Conservation (phyloP, 2,329 filamentous ascomycete species). For the Sporothrix inflata region DNA sequence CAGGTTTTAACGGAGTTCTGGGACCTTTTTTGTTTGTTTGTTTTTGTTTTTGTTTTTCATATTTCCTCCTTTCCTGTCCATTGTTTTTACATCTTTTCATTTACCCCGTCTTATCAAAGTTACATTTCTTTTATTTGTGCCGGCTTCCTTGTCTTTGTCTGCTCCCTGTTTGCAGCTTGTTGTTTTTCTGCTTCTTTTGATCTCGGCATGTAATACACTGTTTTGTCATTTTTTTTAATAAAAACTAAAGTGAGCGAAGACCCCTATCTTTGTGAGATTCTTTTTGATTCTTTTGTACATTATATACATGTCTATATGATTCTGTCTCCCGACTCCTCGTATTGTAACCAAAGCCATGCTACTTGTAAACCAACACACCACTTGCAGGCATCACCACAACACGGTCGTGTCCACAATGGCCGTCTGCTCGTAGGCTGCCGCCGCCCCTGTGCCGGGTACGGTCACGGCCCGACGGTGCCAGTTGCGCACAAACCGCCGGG, state of each 20-base stretch:
- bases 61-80: neutral
- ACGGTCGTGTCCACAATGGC: slow-evolving; percentile 39
- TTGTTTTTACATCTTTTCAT: neutral
- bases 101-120: neutral
- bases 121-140: neutral
- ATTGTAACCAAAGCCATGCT: neutral
- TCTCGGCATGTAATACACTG: slow-evolving; percentile 26
- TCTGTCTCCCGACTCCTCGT: neutral
- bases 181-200: neutral
- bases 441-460: slow-evolving; percentile 33
- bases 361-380: neutral
- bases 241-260: neutral
- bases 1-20: slow-evolving; percentile 30
- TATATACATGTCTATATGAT: neutral
- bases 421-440: slow-evolving; percentile 29
- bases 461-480: slow-evolving; percentile 48
- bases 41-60: neutral
- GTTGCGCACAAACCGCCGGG: slow-evolving; percentile 52
- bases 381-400: slow-evolving; percentile 36
- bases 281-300: neutral
- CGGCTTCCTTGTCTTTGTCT: neutral
- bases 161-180: neutral
- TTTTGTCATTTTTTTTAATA: neutral
- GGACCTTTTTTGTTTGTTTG: slow-evolving; percentile 22
- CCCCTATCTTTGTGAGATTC: neutral